Conservation (phyloP, 2,329 filamentous ascomycete species). For the Cordyceps cateniannulata region DNA sequence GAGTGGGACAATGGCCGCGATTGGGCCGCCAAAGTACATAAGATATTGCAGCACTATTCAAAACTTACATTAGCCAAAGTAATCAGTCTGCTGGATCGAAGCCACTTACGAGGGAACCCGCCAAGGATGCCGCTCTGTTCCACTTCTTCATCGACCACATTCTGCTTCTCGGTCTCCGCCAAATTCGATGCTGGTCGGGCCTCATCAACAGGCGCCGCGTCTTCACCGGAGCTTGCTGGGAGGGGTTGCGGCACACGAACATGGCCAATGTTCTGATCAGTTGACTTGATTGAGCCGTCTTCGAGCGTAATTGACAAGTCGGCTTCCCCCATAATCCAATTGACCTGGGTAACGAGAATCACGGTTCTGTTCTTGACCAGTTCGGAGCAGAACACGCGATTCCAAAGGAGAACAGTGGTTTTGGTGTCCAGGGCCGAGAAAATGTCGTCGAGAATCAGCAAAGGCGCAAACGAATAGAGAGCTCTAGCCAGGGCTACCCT, state of each 20-base stretch:
- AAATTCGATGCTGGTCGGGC: not conserved
- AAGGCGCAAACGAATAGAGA: slow-evolving; percentile 48
- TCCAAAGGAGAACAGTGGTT: slow-evolving; percentile 50
- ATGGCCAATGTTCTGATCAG: slow-evolving; percentile 39
- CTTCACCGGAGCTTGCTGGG: slow-evolving; percentile 1
- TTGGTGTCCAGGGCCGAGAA: slow-evolving; percentile 56
- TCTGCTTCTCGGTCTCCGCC: not conserved
- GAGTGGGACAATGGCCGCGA: slow-evolving; percentile 34
- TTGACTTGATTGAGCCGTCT: slow-evolving; percentile 34
- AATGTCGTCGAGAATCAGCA: slow-evolving; percentile 52
- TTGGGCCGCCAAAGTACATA: slow-evolving; percentile 40
- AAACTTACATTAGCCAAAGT: not conserved
- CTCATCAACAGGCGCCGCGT: not conserved
- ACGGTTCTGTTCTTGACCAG: slow-evolving; percentile 47
- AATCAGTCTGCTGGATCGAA: slow-evolving; percentile 14
- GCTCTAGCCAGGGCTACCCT: slow-evolving; percentile 50
- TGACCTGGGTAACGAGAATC: slow-evolving; percentile 51
- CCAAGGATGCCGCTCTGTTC: slow-evolving; percentile 25
- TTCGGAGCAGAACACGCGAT: slow-evolving; percentile 50
- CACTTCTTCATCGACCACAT: slow-evolving; percentile 3
- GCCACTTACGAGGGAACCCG: slow-evolving; percentile 14
- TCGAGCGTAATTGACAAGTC: slow-evolving; percentile 41
- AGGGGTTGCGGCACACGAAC: slow-evolving; percentile 38
- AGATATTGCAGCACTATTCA: slow-evolving; percentile 41
- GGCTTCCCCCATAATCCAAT: slow-evolving; percentile 45